phyloP scores from a whole-genome alignment of 257 asterid genomes.

The Oldenlandia corymbosa region DNA sequence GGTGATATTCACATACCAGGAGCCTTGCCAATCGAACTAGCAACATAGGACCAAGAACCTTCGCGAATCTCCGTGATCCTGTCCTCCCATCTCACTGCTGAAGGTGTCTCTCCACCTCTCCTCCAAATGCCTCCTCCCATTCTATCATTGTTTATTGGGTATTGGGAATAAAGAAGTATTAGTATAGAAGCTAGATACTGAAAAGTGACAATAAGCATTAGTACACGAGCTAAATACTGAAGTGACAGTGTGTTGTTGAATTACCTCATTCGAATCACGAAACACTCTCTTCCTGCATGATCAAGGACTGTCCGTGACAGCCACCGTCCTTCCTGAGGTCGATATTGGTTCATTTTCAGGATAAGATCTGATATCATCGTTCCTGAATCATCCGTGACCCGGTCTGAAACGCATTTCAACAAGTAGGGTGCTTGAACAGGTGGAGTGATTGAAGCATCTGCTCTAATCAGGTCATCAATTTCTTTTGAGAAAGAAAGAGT shows the following conservation, averaged over 20 bases:
- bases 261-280: conserved; percentile 79
- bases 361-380: conserved; percentile 92
- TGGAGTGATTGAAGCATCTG: conserved; percentile 73
- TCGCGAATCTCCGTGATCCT: conserved; percentile 63
- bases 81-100: conserved; percentile 76
- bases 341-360: conserved; percentile 67
- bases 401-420: conserved; percentile 80
- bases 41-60: conserved; percentile 89
- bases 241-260: background rate
- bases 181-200: background rate
- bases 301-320: conserved; percentile 82
- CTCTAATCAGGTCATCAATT: conserved; percentile 34
- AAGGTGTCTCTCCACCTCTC: conserved; percentile 83
- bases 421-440: conserved; percentile 84
- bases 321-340: conserved; percentile 95
- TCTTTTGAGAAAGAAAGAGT: conserved; percentile 55
- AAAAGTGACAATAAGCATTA: background rate
- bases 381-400: conserved; percentile 89
- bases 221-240: background rate
- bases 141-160: conserved; percentile 31
- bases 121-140: conserved; percentile 88
- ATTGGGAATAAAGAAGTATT: conserved; percentile 1
- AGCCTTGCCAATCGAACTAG: conserved; percentile 72
- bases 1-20: conserved; percentile 57
- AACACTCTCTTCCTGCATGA: conserved; percentile 90